Base-by-base conservation (phyloP, 1,284 basidiomycete genomes). In the Flammula alnicola region DNA sequence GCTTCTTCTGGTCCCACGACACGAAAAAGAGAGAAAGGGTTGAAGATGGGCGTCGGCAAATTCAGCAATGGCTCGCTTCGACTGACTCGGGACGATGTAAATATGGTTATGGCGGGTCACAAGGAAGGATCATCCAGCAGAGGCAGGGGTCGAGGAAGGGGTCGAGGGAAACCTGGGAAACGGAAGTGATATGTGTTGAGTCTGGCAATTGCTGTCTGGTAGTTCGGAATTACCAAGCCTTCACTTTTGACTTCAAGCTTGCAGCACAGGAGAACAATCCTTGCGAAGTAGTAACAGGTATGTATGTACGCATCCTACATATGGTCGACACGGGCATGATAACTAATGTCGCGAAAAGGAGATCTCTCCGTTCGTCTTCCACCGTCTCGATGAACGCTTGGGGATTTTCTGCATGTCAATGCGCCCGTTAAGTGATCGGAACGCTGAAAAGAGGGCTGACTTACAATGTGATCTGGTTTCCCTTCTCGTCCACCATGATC, bases 21-120 rank as follows among this genome's bases (percentile, higher is more conserved):
- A 26, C 73, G 70, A 51, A 84, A 79, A 58, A 72, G 88, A 53
- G 74, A 79, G 30, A 76, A 80, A 57, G 90, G 89, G 3, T 64
- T 92, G 27, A 73, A 74, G 52, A 84, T 90, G 83, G 89, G 90
- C 2, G 75, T 92, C n/a, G 89, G 89, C 5, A 85, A 75, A 52
- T 91, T 88, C 63, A 76, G 71, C 47, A 78, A 78, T 31, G 90
- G 90, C 10, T 74, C 81, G 17, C 71, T 92, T 48, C 81, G 77
- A 52, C 76, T 92, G 12, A 80, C 77, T 51, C 73, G 66, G 57
- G 72, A 78, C 20, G 89, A 92, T 22, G 78, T 91, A 23, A 68
- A 49, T 65, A 75, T 47, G 67, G 76, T 55, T 46, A 60, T 60
- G 26, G 61, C 59, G 30, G 55, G 57, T 57, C 27, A 26, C 37